phyloP scores from a whole-genome alignment of 1,139 yeast species.

The Debaryomyces fabryi region DNA sequence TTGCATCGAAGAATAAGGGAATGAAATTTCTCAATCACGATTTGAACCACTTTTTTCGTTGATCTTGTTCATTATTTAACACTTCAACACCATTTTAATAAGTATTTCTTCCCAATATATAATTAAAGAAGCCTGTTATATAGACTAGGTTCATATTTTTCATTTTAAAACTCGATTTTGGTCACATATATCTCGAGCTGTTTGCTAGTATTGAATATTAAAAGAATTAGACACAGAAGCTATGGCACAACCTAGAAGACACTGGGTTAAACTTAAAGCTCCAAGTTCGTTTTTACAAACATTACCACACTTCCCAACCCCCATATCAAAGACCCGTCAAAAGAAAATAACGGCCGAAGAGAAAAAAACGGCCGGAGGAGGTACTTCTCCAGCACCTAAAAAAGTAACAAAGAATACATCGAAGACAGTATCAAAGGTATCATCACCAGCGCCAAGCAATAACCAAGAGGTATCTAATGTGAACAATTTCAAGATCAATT shows the following conservation, averaged over 20 bases:
- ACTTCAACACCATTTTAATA: neutral
- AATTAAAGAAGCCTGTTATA: neutral
- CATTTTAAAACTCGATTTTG: neutral
- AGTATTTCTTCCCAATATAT: neutral
- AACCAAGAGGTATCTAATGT: constrained; percentile 1
- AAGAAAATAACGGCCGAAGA: constrained; percentile 36
- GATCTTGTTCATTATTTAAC: neutral
- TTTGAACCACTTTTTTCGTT: constrained; percentile 3
- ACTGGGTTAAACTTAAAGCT: constrained; percentile 37
- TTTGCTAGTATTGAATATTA: neutral
- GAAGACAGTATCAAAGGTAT: constrained; percentile 20
- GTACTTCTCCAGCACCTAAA: constrained; percentile 9
- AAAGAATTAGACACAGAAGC: neutral
- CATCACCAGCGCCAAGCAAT: constrained; percentile 26
- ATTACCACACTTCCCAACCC: constrained; percentile 39
- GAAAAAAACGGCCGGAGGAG: constrained; percentile 17
- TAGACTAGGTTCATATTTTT: neutral
- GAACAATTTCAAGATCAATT: constrained; percentile 36
- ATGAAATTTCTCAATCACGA: constrained; percentile 4
- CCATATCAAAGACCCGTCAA: constrained; percentile 33
- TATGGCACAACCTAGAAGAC: constrained; percentile 39
- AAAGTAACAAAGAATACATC: constrained; percentile 8
- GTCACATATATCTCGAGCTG: neutral
- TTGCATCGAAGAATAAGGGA: neutral
- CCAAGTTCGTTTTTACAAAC: constrained; percentile 33